Percentiles rank a stretch among this genome's conserved stretches.
Evolutionary conservation across 768 basidiomycete species (phyloP).

Genomic region (Tricholoma matsutake): DNA sequence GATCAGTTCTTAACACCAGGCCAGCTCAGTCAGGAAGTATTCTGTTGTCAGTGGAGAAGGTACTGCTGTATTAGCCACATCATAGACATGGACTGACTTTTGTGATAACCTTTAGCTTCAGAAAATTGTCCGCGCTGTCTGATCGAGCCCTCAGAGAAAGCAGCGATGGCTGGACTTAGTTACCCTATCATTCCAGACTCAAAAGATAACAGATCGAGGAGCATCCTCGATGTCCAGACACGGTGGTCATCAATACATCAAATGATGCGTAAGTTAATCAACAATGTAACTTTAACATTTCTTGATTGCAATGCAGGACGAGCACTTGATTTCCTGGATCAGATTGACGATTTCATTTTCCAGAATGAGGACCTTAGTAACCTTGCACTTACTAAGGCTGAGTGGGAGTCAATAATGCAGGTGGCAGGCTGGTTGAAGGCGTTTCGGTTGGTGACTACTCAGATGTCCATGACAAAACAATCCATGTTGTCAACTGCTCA

Average conservation of each 20-base stretch:
- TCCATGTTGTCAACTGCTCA: too few relatives aligned
- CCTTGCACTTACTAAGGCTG: too few relatives aligned
- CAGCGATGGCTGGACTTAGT: slow-evolving; percentile 15
- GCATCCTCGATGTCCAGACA: slow-evolving; percentile 9
- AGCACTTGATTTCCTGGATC: too few relatives aligned
- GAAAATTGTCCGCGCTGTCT: slow-evolving; percentile 13
- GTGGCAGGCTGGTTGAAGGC: too few relatives aligned
- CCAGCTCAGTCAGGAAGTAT: background rate
- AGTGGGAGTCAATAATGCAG: too few relatives aligned
- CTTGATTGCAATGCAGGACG: too few relatives aligned
- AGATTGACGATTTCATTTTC: too few relatives aligned
- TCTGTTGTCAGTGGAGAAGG: background rate
- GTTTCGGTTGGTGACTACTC: too few relatives aligned
- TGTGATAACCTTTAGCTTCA: slow-evolving; percentile 10
- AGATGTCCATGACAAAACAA: too few relatives aligned
- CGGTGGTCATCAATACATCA: slow-evolving; percentile 24
- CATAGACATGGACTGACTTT: background rate
- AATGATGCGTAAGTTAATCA: slow-evolving; percentile 18
- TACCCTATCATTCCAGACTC: background rate
- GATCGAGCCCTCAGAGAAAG: slow-evolving; percentile 16
- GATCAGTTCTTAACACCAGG: too few relatives aligned
- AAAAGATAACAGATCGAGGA: background rate
- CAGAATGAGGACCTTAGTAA: too few relatives aligned
- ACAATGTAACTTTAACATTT: background rate
- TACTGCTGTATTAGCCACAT: background rate